Conservation (phyloP, 2,329 filamentous ascomycete species). For the Intubia oerlemansii region DNA sequence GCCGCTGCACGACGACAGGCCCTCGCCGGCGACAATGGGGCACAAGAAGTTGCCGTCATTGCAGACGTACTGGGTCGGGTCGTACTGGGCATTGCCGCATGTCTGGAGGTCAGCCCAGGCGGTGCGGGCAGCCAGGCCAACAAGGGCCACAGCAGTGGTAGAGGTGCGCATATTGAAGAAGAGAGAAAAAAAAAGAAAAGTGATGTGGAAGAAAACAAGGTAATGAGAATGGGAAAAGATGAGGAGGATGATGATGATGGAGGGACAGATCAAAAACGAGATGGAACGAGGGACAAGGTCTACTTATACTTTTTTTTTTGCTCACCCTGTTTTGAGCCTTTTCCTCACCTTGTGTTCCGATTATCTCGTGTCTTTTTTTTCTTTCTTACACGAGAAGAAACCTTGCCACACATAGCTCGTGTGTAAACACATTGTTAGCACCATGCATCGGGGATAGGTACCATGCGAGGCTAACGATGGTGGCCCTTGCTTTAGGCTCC, state of each 20-base stretch:
- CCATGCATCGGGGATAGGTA: too few species aligned
- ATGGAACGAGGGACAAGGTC: background rate
- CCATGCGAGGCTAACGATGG: too few species aligned
- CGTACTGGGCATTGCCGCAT: slow-evolving; percentile 7
- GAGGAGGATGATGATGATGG: background rate
- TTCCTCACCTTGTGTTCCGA: too few species aligned
- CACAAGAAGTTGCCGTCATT: slow-evolving; percentile 13
- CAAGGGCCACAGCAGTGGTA: background rate
- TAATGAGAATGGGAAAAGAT: background rate
- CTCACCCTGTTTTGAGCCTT: too few species aligned
- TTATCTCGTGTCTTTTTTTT: background rate
- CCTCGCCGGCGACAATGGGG: slow-evolving; percentile 14
- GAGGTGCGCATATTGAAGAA: background rate
- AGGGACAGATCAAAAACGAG: background rate
- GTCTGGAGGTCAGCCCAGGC: slow-evolving; percentile 2
- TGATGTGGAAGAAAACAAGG: too few species aligned
- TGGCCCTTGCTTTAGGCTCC: too few species aligned
- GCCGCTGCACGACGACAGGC: slow-evolving; percentile 13
- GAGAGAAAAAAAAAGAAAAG: background rate
- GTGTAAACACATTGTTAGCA: too few species aligned
- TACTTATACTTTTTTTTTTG: slow-evolving; percentile 1
- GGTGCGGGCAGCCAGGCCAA: slow-evolving; percentile 2
- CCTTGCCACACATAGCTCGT: too few species aligned
- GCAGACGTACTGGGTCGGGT: slow-evolving; percentile 12
- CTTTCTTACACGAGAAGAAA: too few species aligned